Conservation (phyloP, 352 stramenopile genomes). For the Globisporangium rhizosaccharum region DNA sequence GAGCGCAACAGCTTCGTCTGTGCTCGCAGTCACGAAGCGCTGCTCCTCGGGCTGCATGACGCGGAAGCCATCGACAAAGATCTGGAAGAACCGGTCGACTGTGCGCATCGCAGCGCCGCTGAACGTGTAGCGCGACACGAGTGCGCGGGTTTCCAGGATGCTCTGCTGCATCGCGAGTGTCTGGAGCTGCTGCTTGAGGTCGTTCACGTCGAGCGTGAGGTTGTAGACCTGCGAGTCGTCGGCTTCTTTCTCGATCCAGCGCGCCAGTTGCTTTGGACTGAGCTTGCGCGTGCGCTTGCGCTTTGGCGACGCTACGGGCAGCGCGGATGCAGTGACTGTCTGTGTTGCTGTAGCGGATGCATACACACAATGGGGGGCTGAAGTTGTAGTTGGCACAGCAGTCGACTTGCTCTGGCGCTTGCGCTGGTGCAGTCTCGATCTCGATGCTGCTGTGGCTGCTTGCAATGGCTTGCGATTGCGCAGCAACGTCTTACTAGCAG, state of each 20-base stretch:
- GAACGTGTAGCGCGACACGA: slow-evolving; percentile 6
- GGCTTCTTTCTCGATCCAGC: slow-evolving; percentile 11
- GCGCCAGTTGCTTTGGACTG: slow-evolving; percentile 4
- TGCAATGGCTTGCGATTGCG: no score
- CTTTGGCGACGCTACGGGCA: no score
- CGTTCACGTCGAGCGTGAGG: slow-evolving; percentile 10
- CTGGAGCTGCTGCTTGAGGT: slow-evolving; percentile 9
- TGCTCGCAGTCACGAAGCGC: neutral
- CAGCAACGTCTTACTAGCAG: no score
- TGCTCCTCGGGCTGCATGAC: neutral
- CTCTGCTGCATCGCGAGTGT: neutral
- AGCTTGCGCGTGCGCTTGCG: slow-evolving; percentile 7
- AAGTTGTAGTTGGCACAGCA: no score
- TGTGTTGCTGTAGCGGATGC: no score
- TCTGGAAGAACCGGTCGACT: slow-evolving; percentile 3
- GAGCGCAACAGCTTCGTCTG: neutral
- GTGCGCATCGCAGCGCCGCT: neutral
- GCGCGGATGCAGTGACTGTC: no score
- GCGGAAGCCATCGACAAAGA: slow-evolving; percentile 1
- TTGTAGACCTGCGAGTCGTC: slow-evolving; percentile 11
- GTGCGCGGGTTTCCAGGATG: neutral
- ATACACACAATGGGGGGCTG: no score
- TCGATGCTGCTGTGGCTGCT: no score
- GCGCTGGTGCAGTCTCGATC: no score
- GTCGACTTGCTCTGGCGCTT: no score